These are phyloP conservation scores for Ogataea dorogensis DNA, from an alignment of 805 yeast species.

Conservation along the genomic window DNA sequence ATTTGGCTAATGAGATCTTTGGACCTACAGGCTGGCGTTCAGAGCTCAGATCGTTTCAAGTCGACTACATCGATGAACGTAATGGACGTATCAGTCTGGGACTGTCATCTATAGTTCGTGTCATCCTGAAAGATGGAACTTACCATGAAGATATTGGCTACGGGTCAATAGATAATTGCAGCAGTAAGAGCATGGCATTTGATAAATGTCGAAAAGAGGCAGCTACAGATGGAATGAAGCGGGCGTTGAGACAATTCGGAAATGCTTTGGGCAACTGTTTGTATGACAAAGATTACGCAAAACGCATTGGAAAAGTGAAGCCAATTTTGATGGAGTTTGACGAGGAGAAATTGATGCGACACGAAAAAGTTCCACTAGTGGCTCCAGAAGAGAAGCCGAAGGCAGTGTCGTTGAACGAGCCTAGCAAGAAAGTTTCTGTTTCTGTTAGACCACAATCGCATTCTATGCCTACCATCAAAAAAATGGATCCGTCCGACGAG, in stretches of 20 bases:
- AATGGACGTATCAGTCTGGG: constrained; percentile 63
- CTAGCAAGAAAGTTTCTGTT: constrained; percentile 5
- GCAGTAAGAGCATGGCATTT: constrained; percentile 67
- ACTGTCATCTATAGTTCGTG: constrained; percentile 65
- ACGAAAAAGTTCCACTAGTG: constrained; percentile 17
- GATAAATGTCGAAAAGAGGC: constrained; percentile 85
- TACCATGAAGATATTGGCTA: constrained; percentile 76
- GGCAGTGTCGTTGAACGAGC: constrained; percentile 11
- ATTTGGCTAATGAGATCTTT: constrained; percentile 76
- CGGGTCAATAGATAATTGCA: constrained; percentile 71
- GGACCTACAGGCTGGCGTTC: constrained; percentile 85
- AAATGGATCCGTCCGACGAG: constrained; percentile 5
- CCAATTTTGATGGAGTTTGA: constrained; percentile 32
- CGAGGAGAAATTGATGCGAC: constrained; percentile 34
- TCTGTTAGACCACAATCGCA: constrained; percentile 10
- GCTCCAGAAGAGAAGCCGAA: constrained; percentile 8
- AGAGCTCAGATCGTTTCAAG: constrained; percentile 60
- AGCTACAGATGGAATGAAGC: constrained; percentile 76
- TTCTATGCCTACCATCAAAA: constrained; percentile 13
- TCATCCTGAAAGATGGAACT: constrained; percentile 78
- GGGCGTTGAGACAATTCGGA: constrained; percentile 79
- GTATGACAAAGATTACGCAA: constrained; percentile 69
- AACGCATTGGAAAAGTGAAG: constrained; percentile 45
- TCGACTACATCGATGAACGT: constrained; percentile 68
- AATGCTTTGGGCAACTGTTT: constrained; percentile 78